Base-by-base conservation (phyloP, 192 early-diverging fungal genomes). In the Coemansia sp. region DNA sequence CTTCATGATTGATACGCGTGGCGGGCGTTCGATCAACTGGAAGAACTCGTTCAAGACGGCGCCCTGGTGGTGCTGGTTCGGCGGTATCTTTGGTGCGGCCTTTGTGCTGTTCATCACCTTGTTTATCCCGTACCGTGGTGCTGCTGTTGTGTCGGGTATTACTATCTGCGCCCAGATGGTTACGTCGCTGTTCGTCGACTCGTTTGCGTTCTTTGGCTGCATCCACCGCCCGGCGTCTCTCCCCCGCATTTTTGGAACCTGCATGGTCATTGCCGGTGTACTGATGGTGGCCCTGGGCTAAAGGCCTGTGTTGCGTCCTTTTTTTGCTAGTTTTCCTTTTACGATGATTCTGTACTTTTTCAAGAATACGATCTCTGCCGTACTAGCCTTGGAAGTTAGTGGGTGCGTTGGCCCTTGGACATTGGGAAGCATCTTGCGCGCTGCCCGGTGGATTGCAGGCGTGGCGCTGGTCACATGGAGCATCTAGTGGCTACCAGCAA, bases 121-220 rank as follows among this genome's bases (percentile, higher is more conserved):
- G 7, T 52, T 74, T 13, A 74, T 74, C 17, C 70, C 70, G 11
- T 74, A 74, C 28, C 58, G 70, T 7, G 70, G 70, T 7, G 49
- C 59, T 3, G 70, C 70, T 4, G 70, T 74, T 21, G 64, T 67
- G 21, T 63, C 58, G 7, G 70, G 70, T 2, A 56, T 74, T 30
- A 66, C 70, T 8, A 74, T 74, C 40, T 74, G 70, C 47, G 58
- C 64, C 1, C 70, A 74, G 37, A 66, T 74, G 63, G 38, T 74
- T 10, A 62, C 59, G 5, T 62, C 64, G 21, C 39, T 74, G 32
- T 44, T 74, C 44, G 58, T 67, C 14, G 70, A 74, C 23, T 62
- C 50, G 17, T 67, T 74, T 26, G 63, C 59, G 4, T 59, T 74
- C 52, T 67, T 74, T 48, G 64, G 59, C 4, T 74, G 62, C 48